Conservation (phyloP, 1,139 yeast genomes). For the Nakaseomyces bracarensis region DNA sequence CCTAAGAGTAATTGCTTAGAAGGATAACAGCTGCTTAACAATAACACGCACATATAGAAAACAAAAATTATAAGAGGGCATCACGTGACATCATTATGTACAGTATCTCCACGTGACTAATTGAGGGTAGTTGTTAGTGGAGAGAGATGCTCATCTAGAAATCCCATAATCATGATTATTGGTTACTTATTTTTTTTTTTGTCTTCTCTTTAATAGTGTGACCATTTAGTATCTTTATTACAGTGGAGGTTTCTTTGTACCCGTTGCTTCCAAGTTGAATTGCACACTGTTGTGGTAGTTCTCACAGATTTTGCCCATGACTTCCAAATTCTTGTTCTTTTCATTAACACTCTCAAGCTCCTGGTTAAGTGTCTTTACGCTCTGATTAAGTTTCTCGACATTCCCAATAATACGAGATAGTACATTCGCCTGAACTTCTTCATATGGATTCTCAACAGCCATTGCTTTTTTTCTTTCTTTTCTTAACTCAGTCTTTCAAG, state of each 20-base stretch:
- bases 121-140: no score
- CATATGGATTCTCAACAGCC: slow-evolving; percentile 73
- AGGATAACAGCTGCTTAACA: no score
- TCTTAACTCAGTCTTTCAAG: not conserved
- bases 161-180: no score
- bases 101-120: no score
- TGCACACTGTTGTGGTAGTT: slow-evolving; percentile 65
- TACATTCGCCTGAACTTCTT: slow-evolving; percentile 72
- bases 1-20: no score
- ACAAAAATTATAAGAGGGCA: no score
- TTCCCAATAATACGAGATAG: slow-evolving; percentile 69
- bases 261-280: slow-evolving; percentile 66
- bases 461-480: slow-evolving; percentile 30
- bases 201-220: no score
- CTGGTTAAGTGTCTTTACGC: slow-evolving; percentile 53
- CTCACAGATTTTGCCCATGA: slow-evolving; percentile 76
- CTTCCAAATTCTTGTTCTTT: slow-evolving; percentile 61
- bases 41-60: no score
- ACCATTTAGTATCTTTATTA: no score
- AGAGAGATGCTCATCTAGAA: no score
- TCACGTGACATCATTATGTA: no score
- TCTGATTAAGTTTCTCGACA: slow-evolving; percentile 68
- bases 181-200: no score
- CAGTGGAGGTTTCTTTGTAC: slow-evolving; percentile 48
- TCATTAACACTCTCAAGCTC: slow-evolving; percentile 39